Conservation (phyloP, 495 filamentous ascomycete species). For the Pyrenopolyporus hunteri region DNA sequence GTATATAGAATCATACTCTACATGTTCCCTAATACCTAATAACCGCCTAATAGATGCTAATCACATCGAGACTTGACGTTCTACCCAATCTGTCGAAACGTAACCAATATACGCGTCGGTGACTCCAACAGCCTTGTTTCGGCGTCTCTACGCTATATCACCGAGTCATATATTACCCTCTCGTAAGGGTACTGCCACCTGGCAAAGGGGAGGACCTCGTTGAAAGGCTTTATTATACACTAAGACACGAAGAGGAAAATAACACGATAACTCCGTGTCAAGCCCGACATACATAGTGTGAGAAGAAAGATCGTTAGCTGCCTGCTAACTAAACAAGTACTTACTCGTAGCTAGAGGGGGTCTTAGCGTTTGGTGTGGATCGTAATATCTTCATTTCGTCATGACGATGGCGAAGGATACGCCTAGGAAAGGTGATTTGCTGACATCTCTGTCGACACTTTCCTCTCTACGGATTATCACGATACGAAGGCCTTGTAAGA, state of each 20-base stretch:
- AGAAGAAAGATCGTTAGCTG: not conserved
- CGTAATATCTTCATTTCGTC: slow-evolving; percentile 9
- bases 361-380: slow-evolving; percentile 17
- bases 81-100: not conserved
- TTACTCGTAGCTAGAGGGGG: too few relatives aligned
- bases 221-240: too few relatives aligned
- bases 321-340: too few relatives aligned
- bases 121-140: not conserved
- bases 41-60: not conserved
- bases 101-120: not conserved
- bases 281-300: too few relatives aligned
- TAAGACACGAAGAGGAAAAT: too few relatives aligned
- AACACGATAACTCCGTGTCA: too few relatives aligned
- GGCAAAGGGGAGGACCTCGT: too few relatives aligned
- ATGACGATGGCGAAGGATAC: too few relatives aligned
- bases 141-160: not conserved
- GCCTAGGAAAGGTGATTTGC: not conserved
- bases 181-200: not conserved
- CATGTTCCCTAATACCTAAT: not conserved
- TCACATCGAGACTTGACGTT: not conserved
- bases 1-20: not conserved
- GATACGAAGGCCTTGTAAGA: slow-evolving; percentile 3
- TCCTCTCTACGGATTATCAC: slow-evolving; percentile 14
- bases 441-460: slow-evolving; percentile 9
- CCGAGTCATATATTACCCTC: not conserved